Evolutionary conservation across 2,329 filamentous ascomycete species (phyloP), one percentile per base, ranked within the genome.

Genomic region (Pseudomassariella vexata): DNA sequence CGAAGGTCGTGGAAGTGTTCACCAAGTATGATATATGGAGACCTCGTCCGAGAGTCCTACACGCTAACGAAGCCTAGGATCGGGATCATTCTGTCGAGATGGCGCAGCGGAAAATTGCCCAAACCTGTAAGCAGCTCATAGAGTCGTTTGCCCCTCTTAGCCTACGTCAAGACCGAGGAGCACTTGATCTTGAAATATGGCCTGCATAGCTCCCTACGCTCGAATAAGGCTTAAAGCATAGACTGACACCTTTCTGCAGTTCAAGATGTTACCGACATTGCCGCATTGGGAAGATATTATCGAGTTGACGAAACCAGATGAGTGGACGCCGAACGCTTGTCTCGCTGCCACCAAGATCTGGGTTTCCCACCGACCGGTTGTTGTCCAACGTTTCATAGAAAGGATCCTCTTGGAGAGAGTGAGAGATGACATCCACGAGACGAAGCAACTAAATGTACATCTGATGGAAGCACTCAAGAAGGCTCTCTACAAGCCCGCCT

Each of bases 381-480:
- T 87, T 10, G 85, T 85, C 2, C 87, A 94, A 54, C 72, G 81
- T 40, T 98, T 94, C 56, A 76, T 95, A 49, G 83, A 87, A 54
- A 85, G 82, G 47, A 80, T 98, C 19, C 72, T 98, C 3, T 74
- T 98, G 14, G 87, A 94, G 40, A 79, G 81, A 30, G 88, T 96
- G n/a, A 82, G 89, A 39, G 85, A 95, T 49, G 85, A 96, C 49
- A 96, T 98, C 39, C 80, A 82, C 53, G 88, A 98, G 59, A 88
- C 81, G 41, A 92, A 92, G 62, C 95, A 95, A 57, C 71, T 98
- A 36, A 95, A 95, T 51, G 82, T 95, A 0, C 92, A 98, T 57
- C 70, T 96, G 6, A 98, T 95, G 73, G 90, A 94, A 49, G 77
- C 87, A 0, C 68, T 98, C 36, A 95, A 95, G 63, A 95, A 95